Evolutionary conservation across 2,329 filamentous ascomycete species (phyloP), one percentile per base, ranked within the genome.

Genomic region (Zalaria sp.): DNA sequence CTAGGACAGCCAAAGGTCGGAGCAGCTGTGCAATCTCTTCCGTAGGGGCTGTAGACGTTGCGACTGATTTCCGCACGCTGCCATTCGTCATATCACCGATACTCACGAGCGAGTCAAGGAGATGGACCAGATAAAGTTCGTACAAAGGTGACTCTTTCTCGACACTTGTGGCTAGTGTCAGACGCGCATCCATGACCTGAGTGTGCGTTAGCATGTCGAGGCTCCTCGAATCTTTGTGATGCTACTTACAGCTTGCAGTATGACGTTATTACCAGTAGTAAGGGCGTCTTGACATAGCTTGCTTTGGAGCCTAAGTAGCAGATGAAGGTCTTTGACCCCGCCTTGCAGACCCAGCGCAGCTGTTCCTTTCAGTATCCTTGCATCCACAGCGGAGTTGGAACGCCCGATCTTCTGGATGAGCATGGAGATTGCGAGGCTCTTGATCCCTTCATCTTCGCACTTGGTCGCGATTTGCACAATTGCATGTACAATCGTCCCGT

Each of bases 391-490:
- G 45, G 75, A 71, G 54, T 77, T 91, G 42, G 95, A 77, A 60
- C 91, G 89, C 46, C 82, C 80, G 44, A 96, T 75, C 60, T 98
- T 96, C 56, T 98, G 91, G n/a, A 94, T 65, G 25, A 99, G 75
- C 79, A 98, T 95, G 1, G 87, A 93, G 52, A 95, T 83, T 2
- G 88, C 89, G 40, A 98, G 68, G 4, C 88, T 88, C 5, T 83
- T 91, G 41, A 98, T 93, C 63, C 95, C 94, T 45, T 86, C 79
- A 53, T 98, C 88, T 38, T 81, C 75, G 56, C 81, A 87, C 43
- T 76, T 79, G 25, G 73, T 76, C 1, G 91, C 86, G 57, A 98
- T 85, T n/a, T 79, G 80, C 43, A 93, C 89, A 46, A 98, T 89
- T 0, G 89, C 86, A 56, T 93, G 81, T n/a, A 96, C 79, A n/a